Conservation (phyloP, 805 yeast species). For the Zygosaccharomyces gambellarensis region DNA sequence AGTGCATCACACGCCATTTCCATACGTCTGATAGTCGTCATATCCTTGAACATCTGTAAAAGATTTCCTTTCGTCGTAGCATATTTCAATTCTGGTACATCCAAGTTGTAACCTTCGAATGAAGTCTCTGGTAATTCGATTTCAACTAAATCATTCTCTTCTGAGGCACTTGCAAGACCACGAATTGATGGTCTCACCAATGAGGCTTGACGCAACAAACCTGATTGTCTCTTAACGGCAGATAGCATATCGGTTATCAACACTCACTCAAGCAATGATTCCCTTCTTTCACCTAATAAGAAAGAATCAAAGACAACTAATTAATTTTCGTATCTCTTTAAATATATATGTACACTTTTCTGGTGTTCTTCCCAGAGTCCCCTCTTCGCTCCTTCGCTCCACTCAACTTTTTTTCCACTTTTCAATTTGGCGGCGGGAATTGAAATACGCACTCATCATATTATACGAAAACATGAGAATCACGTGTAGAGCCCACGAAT, state of each 20-base stretch:
- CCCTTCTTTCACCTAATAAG: background rate
- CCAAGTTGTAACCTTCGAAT: constrained; percentile 80
- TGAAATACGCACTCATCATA: constrained; percentile 5
- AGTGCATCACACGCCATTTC: constrained; percentile 98
- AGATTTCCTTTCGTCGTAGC: constrained; percentile 76
- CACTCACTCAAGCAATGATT: background rate
- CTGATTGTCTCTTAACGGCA: constrained; percentile 10
- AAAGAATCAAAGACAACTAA: background rate
- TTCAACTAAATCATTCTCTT: constrained; percentile 33
- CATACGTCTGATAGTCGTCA: constrained; percentile 91
- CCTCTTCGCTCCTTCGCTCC: constrained; percentile 5
- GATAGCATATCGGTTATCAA: constrained; percentile 8
- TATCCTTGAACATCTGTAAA: constrained; percentile 92
- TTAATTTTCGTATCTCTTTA: background rate
- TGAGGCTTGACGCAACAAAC: constrained; percentile 1
- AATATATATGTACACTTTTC: no score
- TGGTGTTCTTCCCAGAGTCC: background rate
- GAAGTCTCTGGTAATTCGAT: constrained; percentile 73
- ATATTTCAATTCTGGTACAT: constrained; percentile 64
- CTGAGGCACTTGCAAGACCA: constrained; percentile 20
- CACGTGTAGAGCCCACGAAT: background rate
- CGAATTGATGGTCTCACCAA: constrained; percentile 6
- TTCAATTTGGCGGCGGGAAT: constrained; percentile 1
- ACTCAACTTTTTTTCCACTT: constrained; percentile 1
- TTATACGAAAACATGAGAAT: background rate